These are phyloP conservation scores for Tolypocladium sp. DNA, from an alignment of 2,329 filamentous ascomycete species.

Conservation along the genomic window DNA sequence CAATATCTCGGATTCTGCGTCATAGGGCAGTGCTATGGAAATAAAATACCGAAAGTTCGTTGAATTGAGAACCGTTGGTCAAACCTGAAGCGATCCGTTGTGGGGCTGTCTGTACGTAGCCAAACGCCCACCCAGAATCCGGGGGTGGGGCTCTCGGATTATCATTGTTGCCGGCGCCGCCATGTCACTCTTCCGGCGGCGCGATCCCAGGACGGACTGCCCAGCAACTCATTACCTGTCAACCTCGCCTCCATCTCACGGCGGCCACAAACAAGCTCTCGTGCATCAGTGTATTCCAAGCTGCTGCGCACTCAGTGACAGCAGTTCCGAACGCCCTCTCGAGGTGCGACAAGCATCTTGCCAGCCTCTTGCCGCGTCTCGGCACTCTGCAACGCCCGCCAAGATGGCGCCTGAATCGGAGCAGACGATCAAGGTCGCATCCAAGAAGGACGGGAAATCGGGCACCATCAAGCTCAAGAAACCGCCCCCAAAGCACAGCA, in stretches of 20 bases:
- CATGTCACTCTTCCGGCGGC: not conserved
- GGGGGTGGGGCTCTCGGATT: constrained; percentile 4
- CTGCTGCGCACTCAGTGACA: not conserved
- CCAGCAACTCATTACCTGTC: not conserved
- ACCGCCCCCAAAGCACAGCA: constrained; percentile 49
- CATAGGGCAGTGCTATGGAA: no score
- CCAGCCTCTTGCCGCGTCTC: not conserved
- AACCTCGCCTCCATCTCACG: not conserved
- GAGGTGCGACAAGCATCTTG: not conserved
- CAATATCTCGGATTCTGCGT: no score
- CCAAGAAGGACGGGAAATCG: constrained; percentile 43
- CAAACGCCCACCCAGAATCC: not conserved
- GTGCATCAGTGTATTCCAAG: no score
- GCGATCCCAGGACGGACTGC: not conserved
- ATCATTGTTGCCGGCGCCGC: constrained; percentile 1
- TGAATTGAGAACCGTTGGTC: no score
- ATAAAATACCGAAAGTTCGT: no score
- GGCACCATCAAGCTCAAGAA: constrained; percentile 56
- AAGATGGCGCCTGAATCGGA: constrained; percentile 25
- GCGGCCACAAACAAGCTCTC: not conserved
- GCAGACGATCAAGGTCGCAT: constrained; percentile 53
- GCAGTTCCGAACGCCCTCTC: not conserved
- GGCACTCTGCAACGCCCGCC: not conserved
- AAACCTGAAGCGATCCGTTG: not conserved
- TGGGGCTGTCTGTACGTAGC: not conserved